phyloP scores from a whole-genome alignment of 2,329 filamentous ascomycete genomes.

The Knufia petricola region DNA sequence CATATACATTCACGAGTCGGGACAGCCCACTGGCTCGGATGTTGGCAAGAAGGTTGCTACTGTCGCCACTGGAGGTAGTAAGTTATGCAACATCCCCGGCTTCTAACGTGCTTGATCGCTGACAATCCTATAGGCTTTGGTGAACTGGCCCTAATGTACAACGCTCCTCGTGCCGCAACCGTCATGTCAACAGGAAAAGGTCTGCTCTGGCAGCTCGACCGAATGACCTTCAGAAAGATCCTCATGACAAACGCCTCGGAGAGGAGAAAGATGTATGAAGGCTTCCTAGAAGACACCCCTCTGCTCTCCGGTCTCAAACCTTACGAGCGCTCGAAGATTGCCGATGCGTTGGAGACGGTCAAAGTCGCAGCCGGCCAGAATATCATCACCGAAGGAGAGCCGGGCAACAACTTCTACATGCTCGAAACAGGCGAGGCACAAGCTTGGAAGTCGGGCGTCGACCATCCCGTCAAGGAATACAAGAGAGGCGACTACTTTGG shows the following conservation, averaged over 20 bases:
- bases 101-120: no score
- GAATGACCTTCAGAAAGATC: slow-evolving; percentile 92
- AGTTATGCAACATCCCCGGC: background rate
- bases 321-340: slow-evolving; percentile 95
- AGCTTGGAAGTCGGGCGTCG: slow-evolving; percentile 67
- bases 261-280: slow-evolving; percentile 91
- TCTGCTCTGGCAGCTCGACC: slow-evolving; percentile 87
- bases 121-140: slow-evolving; percentile 57
- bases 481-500: slow-evolving; percentile 94
- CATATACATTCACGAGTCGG: slow-evolving; percentile 74
- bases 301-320: slow-evolving; percentile 72
- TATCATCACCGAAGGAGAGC: slow-evolving; percentile 87
- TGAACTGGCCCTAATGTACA: slow-evolving; percentile 97
- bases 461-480: slow-evolving; percentile 67
- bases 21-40: slow-evolving; percentile 71
- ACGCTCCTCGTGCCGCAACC: slow-evolving; percentile 88
- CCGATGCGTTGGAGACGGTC: slow-evolving; percentile 84
- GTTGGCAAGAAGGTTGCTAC: slow-evolving; percentile 72
- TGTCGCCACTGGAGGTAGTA: slow-evolving; percentile 70
- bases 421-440: slow-evolving; percentile 80
- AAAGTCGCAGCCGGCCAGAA: slow-evolving; percentile 70
- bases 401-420: slow-evolving; percentile 83
- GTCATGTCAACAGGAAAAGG: slow-evolving; percentile 71
- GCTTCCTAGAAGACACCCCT: slow-evolving; percentile 87
- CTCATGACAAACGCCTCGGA: slow-evolving; percentile 98